These are phyloP conservation scores for Trichosporon faecale DNA, from an alignment of 1,284 basidiomycete genomes.

Conservation along the genomic window DNA sequence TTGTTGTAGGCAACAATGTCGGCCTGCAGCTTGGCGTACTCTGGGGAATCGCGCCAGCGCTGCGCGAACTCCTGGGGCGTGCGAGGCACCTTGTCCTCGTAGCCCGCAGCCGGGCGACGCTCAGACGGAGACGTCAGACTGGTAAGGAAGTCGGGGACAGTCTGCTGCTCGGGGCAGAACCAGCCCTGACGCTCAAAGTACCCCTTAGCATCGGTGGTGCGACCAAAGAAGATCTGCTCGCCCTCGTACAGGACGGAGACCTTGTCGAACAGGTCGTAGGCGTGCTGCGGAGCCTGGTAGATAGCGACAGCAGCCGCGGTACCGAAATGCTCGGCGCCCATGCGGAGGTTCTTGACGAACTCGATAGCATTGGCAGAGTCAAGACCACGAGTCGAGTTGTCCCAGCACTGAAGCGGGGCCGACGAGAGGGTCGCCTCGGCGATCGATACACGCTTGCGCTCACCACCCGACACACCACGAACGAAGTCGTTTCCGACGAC, in stretches of 20 bases:
- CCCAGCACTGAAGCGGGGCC: constrained; percentile 53
- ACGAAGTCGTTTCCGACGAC: constrained; percentile 54
- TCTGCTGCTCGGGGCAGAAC: constrained; percentile 55
- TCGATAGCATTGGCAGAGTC: constrained; percentile 59
- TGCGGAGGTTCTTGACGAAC: constrained; percentile 57
- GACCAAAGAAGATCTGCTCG: constrained; percentile 77
- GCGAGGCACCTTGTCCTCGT: constrained; percentile 57
- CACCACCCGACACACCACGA: constrained; percentile 58
- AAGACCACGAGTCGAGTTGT: constrained; percentile 58
- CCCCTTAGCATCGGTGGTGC: constrained; percentile 64
- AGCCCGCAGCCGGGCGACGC: constrained; percentile 58
- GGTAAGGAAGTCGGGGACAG: constrained; percentile 60
- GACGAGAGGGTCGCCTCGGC: constrained; percentile 52
- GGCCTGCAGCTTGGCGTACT: constrained; percentile 44
- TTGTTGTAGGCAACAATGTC: constrained; percentile 51
- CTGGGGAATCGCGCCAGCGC: constrained; percentile 46
- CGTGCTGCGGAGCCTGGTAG: constrained; percentile 56
- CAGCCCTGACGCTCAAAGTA: constrained; percentile 80
- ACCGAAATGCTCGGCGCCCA: constrained; percentile 54
- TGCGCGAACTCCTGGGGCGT: constrained; percentile 61
- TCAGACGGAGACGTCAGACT: constrained; percentile 63
- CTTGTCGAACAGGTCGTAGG: constrained; percentile 64
- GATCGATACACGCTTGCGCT: constrained; percentile 58
- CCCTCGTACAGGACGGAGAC: constrained; percentile 74
- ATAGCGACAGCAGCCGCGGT: constrained; percentile 51